phyloP scores from a whole-genome alignment of 176 grass and related monocot species.

The Carex littledalei region DNA sequence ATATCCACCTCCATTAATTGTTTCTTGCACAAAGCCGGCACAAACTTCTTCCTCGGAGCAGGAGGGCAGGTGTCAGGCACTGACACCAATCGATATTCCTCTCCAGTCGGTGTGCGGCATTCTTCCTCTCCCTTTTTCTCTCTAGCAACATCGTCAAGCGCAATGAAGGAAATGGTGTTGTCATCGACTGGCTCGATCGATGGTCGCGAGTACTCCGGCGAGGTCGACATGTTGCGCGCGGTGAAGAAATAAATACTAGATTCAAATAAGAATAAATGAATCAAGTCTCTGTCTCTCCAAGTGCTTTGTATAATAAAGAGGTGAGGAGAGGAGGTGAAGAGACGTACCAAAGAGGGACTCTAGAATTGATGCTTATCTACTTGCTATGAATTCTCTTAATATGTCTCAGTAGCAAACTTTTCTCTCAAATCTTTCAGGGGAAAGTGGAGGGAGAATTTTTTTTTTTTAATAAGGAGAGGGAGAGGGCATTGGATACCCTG shows the following conservation, averaged over 20 bases:
- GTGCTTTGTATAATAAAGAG: background rate
- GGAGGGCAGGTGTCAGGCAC: conserved; percentile 41
- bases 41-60: conserved; percentile 56
- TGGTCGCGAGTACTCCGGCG: conserved; percentile 65
- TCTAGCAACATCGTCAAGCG: background rate
- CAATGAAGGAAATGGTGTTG: background rate
- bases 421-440: background rate
- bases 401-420: background rate
- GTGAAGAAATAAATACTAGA: background rate
- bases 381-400: background rate
- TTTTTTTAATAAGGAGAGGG: background rate
- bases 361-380: conserved; percentile 12
- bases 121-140: background rate
- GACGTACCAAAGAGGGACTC: conserved; percentile 5
- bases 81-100: conserved; percentile 40
- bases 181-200: conserved; percentile 6
- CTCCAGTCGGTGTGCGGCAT: conserved; percentile 60
- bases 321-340: background rate
- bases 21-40: conserved; percentile 43
- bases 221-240: conserved; percentile 41
- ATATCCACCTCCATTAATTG: conserved; percentile 70
- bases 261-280: background rate
- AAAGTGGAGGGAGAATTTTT: background rate
- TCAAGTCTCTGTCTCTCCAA: background rate
- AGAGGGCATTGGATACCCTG: background rate